These are phyloP conservation scores for Fusarium euwallaceae DNA, from an alignment of 2,329 filamentous ascomycete genomes.

Conservation along the genomic window DNA sequence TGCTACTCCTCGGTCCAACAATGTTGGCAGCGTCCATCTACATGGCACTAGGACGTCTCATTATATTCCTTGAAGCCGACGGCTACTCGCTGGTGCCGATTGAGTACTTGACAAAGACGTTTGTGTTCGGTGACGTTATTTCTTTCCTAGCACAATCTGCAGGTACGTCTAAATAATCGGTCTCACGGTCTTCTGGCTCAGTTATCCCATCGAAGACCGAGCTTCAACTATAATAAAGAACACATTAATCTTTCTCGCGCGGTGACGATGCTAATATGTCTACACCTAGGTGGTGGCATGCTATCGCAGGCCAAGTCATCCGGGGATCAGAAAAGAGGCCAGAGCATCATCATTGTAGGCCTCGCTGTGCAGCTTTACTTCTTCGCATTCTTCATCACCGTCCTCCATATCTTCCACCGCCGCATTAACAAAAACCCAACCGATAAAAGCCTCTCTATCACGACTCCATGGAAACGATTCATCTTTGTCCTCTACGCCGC, in stretches of 20 bases:
- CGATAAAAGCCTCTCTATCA: neutral
- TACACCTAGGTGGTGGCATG: neutral
- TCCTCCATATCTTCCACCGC: neutral
- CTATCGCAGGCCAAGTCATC: neutral
- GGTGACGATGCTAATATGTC: no score
- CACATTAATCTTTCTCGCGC: no score
- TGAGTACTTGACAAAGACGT: conserved; percentile 61
- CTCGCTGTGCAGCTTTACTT: neutral
- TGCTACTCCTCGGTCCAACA: conserved; percentile 53
- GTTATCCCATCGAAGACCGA: no score
- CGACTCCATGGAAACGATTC: conserved; percentile 12
- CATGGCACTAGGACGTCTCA: conserved; percentile 59
- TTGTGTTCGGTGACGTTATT: conserved; percentile 62
- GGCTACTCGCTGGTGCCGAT: conserved; percentile 56
- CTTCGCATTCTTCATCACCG: neutral
- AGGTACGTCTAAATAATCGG: neutral
- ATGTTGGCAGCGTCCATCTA: conserved; percentile 59
- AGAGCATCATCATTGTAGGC: neutral
- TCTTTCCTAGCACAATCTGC: conserved; percentile 51
- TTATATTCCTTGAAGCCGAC: conserved; percentile 52
- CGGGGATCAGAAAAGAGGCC: neutral
- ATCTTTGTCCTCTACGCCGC: conserved; percentile 27
- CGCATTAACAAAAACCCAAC: neutral
- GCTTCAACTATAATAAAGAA: no score
- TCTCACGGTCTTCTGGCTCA: no score